phyloP scores from a whole-genome alignment of 208 protist species.

The Acanthamoeba culbertsoni region DNA sequence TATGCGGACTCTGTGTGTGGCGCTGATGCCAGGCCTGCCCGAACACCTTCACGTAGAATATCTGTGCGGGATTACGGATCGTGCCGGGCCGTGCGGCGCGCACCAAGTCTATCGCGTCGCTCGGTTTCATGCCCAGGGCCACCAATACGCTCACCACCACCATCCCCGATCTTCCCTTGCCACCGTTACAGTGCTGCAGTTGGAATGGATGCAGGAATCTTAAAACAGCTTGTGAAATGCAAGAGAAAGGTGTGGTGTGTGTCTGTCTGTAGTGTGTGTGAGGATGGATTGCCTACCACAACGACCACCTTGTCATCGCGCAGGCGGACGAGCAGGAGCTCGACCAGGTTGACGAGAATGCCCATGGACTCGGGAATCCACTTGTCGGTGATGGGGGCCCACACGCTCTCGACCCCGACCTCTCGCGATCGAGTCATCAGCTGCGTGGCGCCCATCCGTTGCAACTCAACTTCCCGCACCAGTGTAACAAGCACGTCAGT shows the following conservation, averaged over 20 bases:
- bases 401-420: neutral
- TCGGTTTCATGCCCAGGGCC: neutral
- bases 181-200: slow-evolving; percentile 1
- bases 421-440: neutral
- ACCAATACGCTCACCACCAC: slow-evolving; percentile 36
- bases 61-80: neutral
- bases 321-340: neutral
- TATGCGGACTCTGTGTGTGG: neutral
- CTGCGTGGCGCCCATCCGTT: neutral
- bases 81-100: neutral
- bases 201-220: neutral
- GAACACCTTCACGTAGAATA: slow-evolving; percentile 26
- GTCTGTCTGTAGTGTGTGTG: too few species aligned
- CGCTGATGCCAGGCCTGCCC: neutral
- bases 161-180: slow-evolving; percentile 4
- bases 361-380: neutral
- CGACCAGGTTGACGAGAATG: neutral
- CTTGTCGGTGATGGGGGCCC: slow-evolving; percentile 28
- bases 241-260: neutral
- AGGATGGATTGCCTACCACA: neutral
- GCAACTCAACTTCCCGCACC: neutral
- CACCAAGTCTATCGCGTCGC: neutral
- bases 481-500: neutral
- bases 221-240: neutral
- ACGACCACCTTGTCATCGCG: slow-evolving; percentile 10